These are phyloP conservation scores for Yamadazyma jaroonii DNA, from an alignment of 1,139 yeast genomes.

Conservation along the genomic window DNA sequence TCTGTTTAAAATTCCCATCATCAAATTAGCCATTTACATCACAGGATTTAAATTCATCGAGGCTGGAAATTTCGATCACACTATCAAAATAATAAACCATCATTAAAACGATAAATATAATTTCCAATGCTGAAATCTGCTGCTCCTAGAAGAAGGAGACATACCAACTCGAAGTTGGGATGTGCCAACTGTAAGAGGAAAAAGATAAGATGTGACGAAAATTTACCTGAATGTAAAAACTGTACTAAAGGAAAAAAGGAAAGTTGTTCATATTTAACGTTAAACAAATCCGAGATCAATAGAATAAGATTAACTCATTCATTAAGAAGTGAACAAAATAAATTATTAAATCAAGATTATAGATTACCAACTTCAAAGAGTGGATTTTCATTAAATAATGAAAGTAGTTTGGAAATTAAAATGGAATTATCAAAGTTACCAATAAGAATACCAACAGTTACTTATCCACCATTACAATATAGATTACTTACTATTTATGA, in stretches of 20 bases:
- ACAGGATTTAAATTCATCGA: no score
- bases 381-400: background rate
- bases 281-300: slow-evolving; percentile 24
- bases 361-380: slow-evolving; percentile 25
- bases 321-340: slow-evolving; percentile 28
- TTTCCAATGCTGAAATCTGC: no score
- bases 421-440: slow-evolving; percentile 25
- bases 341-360: slow-evolving; percentile 24
- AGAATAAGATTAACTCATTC: slow-evolving; percentile 28
- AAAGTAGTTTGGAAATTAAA: slow-evolving; percentile 20
- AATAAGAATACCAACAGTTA: slow-evolving; percentile 20
- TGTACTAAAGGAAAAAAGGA: slow-evolving; percentile 32
- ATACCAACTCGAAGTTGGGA: slow-evolving; percentile 43
- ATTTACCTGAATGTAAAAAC: slow-evolving; percentile 39
- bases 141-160: slow-evolving; percentile 25
- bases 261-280: slow-evolving; percentile 31
- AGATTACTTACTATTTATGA: slow-evolving; percentile 19
- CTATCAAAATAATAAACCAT: no score
- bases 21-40: no score
- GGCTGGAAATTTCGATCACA: no score
- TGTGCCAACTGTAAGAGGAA: slow-evolving; percentile 44
- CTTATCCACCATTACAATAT: slow-evolving; percentile 26
- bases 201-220: slow-evolving; percentile 48
- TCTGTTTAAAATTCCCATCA: no score
- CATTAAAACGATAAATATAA: no score